Percentiles rank a stretch among this genome's conserved stretches.
Evolutionary conservation across 139 green algal species (phyloP).

Genomic region (Medakamo hakoo): DNA sequence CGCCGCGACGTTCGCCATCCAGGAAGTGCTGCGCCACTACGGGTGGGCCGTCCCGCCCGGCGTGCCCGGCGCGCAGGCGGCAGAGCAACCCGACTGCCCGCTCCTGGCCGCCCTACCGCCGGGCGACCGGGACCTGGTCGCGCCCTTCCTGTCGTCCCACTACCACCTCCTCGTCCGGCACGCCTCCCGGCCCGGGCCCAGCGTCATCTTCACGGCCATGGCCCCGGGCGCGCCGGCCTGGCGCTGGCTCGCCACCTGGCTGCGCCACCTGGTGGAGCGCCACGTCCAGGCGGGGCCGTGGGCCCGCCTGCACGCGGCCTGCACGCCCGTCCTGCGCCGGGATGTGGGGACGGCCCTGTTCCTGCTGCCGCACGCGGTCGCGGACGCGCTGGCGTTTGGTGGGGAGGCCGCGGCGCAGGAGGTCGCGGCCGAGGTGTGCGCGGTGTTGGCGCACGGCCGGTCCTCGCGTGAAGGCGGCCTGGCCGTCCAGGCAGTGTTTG

Average conservation of each 20-base stretch:
- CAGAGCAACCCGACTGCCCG: neutral
- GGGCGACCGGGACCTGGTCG: neutral
- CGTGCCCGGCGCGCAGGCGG: neutral
- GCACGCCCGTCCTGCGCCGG: conserved; percentile 32
- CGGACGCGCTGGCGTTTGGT: conserved; percentile 34
- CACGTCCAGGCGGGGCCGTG: conserved; percentile 10
- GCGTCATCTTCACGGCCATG: neutral
- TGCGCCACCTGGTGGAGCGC: conserved; percentile 27
- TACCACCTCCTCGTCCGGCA: neutral
- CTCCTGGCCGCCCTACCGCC: neutral
- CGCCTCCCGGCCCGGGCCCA: too few species aligned
- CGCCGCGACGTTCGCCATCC: conserved; percentile 53
- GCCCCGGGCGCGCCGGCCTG: neutral
- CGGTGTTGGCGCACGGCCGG: conserved; percentile 17
- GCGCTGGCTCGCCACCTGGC: neutral
- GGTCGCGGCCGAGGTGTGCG: conserved; percentile 25
- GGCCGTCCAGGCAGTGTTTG: conserved; percentile 63
- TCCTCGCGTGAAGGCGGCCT: conserved; percentile 27
- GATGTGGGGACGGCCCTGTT: conserved; percentile 68
- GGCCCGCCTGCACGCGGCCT: conserved; percentile 33
- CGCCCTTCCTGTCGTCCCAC: neutral
- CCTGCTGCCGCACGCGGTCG: conserved; percentile 67
- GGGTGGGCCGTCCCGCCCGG: neutral
- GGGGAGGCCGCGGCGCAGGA: conserved; percentile 6
- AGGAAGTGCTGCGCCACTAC: conserved; percentile 33